A percentile compares a stretch with the other conserved stretches of the same genome.
Conservation (phyloP, 2,329 filamentous ascomycete genomes). For the Trichoderma sp. region DNA sequence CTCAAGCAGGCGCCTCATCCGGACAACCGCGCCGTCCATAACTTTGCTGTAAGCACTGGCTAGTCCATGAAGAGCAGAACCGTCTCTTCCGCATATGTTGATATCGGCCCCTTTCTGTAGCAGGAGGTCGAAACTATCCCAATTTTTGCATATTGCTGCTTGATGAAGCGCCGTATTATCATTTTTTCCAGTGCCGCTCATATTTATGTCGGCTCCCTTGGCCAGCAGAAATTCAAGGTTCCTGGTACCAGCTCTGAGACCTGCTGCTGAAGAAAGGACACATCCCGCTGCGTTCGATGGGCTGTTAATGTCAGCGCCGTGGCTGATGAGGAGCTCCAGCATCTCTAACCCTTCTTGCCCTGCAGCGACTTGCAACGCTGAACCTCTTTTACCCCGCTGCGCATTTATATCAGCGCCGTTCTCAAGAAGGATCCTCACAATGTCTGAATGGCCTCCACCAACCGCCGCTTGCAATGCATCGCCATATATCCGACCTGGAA, state of each 20-base stretch:
- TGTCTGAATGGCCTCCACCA: accelerated
- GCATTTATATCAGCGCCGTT: background rate
- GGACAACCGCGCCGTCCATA: background rate
- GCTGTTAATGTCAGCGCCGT: background rate
- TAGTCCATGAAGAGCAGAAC: background rate
- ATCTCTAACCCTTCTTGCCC: background rate
- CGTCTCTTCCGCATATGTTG: background rate
- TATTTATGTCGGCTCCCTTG: background rate
- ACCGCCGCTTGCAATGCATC: background rate
- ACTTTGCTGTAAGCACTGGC: too few relatives aligned
- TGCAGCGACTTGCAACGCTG: background rate
- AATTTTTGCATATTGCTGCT: background rate
- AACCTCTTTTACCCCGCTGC: background rate
- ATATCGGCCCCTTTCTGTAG: background rate
- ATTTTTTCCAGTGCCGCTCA: background rate
- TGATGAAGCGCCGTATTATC: background rate
- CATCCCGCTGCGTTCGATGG: background rate
- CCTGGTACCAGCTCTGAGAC: background rate
- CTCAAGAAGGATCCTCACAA: background rate
- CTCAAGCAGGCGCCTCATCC: background rate
- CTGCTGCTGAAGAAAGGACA: background rate
- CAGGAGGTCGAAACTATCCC: background rate
- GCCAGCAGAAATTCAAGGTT: background rate
- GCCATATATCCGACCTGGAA: background rate
- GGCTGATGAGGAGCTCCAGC: background rate